phyloP scores from a whole-genome alignment of 306 rosid species.

The Trifolium subterraneum region DNA sequence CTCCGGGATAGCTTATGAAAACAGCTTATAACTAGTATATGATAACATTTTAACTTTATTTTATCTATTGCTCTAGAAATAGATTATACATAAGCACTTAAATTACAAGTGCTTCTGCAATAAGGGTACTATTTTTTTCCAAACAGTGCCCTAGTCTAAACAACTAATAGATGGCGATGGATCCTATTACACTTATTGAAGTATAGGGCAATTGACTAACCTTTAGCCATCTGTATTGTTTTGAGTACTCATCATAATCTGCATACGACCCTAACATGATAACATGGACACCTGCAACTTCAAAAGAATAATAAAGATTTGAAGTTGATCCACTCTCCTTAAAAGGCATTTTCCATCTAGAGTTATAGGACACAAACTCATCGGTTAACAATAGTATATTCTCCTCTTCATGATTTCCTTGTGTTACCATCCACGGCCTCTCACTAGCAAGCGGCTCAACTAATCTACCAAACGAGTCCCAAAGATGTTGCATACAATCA shows the following conservation, averaged over 20 bases:
- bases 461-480: slow-evolving; percentile 88
- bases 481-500: slow-evolving; percentile 72
- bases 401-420: slow-evolving; percentile 94
- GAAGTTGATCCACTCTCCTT: slow-evolving; percentile 90
- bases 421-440: slow-evolving; percentile 98
- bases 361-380: slow-evolving; percentile 77
- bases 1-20: neutral
- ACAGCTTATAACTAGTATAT: neutral
- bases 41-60: neutral
- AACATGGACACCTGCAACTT: slow-evolving; percentile 75
- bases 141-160: too few relatives aligned
- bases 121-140: too few relatives aligned
- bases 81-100: too few relatives aligned
- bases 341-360: slow-evolving; percentile 96
- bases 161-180: neutral
- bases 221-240: slow-evolving; percentile 89
- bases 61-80: neutral
- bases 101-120: too few relatives aligned
- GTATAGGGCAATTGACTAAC: slow-evolving; percentile 50
- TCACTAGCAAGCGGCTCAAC: slow-evolving; percentile 94
- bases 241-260: slow-evolving; percentile 70
- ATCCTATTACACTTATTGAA: neutral
- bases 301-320: slow-evolving; percentile 91
- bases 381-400: slow-evolving; percentile 58
- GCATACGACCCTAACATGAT: slow-evolving; percentile 92